A percentile compares a stretch with the other conserved stretches of the same genome.
These are phyloP conservation scores for Astrothelium macrocarpum DNA, from an alignment of 495 filamentous ascomycete genomes.

Conservation along the genomic window DNA sequence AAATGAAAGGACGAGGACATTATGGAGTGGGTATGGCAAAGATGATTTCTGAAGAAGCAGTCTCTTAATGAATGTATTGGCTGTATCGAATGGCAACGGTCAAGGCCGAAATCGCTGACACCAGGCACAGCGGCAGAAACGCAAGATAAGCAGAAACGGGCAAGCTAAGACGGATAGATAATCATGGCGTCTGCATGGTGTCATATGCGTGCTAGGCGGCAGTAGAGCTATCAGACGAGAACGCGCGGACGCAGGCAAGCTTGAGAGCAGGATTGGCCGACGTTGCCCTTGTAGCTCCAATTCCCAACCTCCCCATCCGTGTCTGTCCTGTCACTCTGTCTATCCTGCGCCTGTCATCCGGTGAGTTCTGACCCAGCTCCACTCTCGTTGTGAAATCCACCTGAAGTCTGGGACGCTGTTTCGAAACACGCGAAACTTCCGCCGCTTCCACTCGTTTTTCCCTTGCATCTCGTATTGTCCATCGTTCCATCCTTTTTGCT, in stretches of 20 bases:
- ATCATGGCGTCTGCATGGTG: neutral
- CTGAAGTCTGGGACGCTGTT: neutral
- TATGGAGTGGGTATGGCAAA: no score
- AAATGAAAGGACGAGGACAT: no score
- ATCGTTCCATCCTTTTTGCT: neutral
- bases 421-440: neutral
- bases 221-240: neutral
- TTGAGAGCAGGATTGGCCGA: neutral
- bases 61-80: neutral
- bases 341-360: neutral
- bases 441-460: neutral
- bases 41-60: no score
- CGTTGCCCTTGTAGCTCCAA: neutral
- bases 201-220: neutral
- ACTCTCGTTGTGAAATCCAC: neutral
- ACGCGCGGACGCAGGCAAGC: neutral
- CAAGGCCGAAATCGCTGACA: neutral
- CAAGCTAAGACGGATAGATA: no score
- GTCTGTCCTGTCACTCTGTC: neutral
- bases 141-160: neutral
- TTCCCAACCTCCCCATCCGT: neutral
- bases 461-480: neutral
- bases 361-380: neutral
- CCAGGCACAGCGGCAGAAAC: neutral
- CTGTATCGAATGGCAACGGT: neutral